Evolutionary conservation across 2,329 filamentous ascomycete genomes (phyloP).

Genomic region (Phoma sp.): DNA sequence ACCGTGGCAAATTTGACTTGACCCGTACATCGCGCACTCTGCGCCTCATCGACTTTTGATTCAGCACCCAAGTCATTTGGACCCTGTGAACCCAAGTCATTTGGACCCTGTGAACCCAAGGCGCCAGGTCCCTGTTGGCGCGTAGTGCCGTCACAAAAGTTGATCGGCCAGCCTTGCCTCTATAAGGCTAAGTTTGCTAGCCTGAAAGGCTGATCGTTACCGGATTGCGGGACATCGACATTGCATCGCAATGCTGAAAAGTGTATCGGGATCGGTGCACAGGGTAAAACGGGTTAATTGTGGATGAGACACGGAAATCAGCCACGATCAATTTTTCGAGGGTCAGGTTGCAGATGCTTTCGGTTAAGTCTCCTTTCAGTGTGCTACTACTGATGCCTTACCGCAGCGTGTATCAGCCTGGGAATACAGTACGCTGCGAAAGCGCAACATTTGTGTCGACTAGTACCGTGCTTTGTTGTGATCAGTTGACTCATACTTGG

Average conservation of each 20-base stretch:
- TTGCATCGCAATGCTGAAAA: too few relatives aligned
- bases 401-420: slow-evolving; percentile 3
- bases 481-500: not conserved
- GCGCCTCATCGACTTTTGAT: slow-evolving; percentile 14
- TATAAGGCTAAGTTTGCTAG: not conserved
- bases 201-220: slow-evolving; percentile 1
- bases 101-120: slow-evolving; percentile 8
- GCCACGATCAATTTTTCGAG: too few relatives aligned
- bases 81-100: slow-evolving; percentile 17
- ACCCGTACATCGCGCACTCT: slow-evolving; percentile 4
- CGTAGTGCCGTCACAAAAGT: not conserved
- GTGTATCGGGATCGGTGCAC: not conserved
- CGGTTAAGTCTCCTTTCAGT: not conserved
- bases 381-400: not conserved
- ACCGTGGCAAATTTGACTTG: not conserved
- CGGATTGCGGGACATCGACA: slow-evolving; percentile 1
- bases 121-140: not conserved
- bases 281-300: not conserved
- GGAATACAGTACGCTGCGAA: not conserved
- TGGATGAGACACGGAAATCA: not conserved
- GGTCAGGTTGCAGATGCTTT: not conserved
- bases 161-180: not conserved
- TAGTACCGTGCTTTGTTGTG: not conserved
- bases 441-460: not conserved
- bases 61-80: slow-evolving; percentile 12